phyloP scores from a whole-genome alignment of 2,329 filamentous ascomycete species.

The Colletotrichum theobromicola region DNA sequence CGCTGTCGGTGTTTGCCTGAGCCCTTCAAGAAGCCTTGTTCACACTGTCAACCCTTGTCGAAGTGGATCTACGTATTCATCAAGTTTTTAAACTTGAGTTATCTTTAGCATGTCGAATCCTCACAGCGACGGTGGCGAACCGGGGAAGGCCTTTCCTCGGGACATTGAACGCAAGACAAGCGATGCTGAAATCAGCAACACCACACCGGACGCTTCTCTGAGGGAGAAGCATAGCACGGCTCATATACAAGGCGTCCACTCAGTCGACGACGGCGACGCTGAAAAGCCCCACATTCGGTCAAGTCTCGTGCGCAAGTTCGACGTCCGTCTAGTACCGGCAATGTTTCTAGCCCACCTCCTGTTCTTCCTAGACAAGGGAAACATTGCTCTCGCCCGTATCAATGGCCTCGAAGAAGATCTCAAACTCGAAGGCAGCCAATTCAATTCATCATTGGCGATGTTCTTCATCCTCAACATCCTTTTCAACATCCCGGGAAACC shows the following conservation, averaged over 20 bases:
- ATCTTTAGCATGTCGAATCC: background rate
- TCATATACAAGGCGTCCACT: background rate
- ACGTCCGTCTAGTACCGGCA: slow-evolving; percentile 12
- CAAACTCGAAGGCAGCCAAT: background rate
- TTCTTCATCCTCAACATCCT: slow-evolving; percentile 28
- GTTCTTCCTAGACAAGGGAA: slow-evolving; percentile 23
- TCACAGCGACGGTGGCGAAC: background rate
- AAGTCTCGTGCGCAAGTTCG: slow-evolving; percentile 17
- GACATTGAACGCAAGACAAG: background rate
- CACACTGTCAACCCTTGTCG: background rate
- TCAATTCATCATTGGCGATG: slow-evolving; percentile 26
- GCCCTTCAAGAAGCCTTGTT: background rate
- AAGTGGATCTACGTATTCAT: background rate
- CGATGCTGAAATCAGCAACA: background rate
- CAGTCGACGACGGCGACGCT: background rate
- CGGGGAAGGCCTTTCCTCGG: background rate
- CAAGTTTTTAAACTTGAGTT: background rate
- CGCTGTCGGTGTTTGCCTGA: background rate
- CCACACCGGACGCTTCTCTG: background rate
- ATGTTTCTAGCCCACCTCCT: slow-evolving; percentile 17
- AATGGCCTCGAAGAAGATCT: slow-evolving; percentile 21
- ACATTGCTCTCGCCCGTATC: slow-evolving; percentile 22
- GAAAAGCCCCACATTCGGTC: background rate
- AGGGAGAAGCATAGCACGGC: background rate
- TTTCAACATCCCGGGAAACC: slow-evolving; percentile 28